Percentiles rank a stretch among this genome's conserved stretches.
Evolutionary conservation across 2,329 filamentous ascomycete genomes (phyloP).

Genomic region (Pseudocercospora vitis): DNA sequence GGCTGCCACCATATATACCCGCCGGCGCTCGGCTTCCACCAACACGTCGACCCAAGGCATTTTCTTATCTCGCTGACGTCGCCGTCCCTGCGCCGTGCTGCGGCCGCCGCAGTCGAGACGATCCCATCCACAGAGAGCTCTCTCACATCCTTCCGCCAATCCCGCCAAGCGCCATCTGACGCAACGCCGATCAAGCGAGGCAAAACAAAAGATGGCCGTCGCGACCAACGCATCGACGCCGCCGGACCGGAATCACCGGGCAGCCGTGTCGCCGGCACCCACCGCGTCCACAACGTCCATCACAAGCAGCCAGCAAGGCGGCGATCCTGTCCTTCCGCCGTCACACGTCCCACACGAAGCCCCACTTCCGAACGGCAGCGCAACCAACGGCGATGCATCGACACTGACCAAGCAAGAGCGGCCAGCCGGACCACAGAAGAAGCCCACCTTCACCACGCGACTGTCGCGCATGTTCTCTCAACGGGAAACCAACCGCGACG

Average conservation of each 20-base stretch:
- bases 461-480: slow-evolving; percentile 46
- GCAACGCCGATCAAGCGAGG: neutral
- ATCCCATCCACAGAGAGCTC: slow-evolving; percentile 3
- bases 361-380: slow-evolving; percentile 19
- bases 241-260: slow-evolving; percentile 6
- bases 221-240: slow-evolving; percentile 16
- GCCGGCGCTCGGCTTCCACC: neutral
- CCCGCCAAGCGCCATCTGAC: slow-evolving; percentile 1
- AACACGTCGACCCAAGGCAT: too few relatives aligned
- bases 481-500: slow-evolving; percentile 32
- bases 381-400: slow-evolving; percentile 23
- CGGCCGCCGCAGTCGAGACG: neutral
- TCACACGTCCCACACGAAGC: slow-evolving; percentile 7
- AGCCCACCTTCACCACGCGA: slow-evolving; percentile 42
- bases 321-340: slow-evolving; percentile 20
- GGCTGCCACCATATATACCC: slow-evolving; percentile 3
- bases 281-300: slow-evolving; percentile 43
- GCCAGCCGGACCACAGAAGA: slow-evolving; percentile 37
- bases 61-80: slow-evolving; percentile 4
- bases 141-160: neutral
- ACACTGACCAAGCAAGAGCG: slow-evolving; percentile 20
- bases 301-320: slow-evolving; percentile 36
- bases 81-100: slow-evolving; percentile 8
- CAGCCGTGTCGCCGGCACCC: slow-evolving; percentile 38
- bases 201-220: slow-evolving; percentile 20